Evolutionary conservation across 208 protist genomes (phyloP), one percentile per base, ranked within the genome.

Genomic region (Phytomonas francai): DNA sequence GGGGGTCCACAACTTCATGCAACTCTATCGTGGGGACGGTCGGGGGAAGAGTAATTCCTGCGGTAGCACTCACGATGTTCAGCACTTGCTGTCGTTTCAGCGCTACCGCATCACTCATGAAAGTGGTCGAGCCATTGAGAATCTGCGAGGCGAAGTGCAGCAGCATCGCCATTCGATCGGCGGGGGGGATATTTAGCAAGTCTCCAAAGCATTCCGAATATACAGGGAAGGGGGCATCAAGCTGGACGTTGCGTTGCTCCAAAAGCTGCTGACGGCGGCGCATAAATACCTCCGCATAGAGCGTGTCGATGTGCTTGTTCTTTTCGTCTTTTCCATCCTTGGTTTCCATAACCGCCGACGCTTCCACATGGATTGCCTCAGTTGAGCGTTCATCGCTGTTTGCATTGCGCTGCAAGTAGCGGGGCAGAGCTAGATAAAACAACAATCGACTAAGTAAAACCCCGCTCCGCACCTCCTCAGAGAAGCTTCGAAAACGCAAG

Each of bases 161-260:
- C 42, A 96, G 79, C 36, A 93, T 67, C 32, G 74, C 73, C 85
- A 96, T 94, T 60, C 90, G 82, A 29, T 85, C 80, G 11, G 64
- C 72, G 11, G 83, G 83, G 7, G 69, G 68, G 56, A 87, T 63
- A 63, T 71, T 80, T 16, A 93, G 80, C 33, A 96, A 51, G 66
- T 94, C 90, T 7, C 80, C 80, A 69, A 96, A 96, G 70, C 90
- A 96, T 33, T 93, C 90, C 54, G 81, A 77, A 70, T 91, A 96
- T 2, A 85, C 82, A 9, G 90, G 90, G 68, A 89, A 96, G 8
- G 90, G 90, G 4, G 82, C 59, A 42, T 96, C 87, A 2, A 96
- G 77, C 78, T 96, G 90, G 64, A 96, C 88, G 36, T 84, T 80
- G 57, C 78, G 74, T 65, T 85, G 78, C 71, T 89, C 78, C 54